phyloP scores from a whole-genome alignment of 148 eudicot genomes.

The Diospyros kaki region DNA sequence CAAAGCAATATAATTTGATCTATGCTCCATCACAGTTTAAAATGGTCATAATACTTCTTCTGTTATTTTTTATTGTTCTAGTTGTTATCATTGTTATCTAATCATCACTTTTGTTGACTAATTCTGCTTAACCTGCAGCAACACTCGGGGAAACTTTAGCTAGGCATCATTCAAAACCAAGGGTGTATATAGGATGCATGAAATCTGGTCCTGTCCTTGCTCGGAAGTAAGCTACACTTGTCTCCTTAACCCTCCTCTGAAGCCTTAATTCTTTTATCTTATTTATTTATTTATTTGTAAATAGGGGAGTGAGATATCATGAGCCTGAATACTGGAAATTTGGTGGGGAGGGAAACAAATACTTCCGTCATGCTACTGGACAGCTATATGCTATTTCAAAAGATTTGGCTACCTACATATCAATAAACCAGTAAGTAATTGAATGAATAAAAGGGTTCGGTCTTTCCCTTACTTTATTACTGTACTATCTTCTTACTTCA shows the following conservation, averaged over 20 bases:
- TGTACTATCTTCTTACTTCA: not conserved
- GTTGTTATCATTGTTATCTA: not conserved
- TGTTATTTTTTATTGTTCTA: not conserved
- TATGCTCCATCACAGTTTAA: not conserved
- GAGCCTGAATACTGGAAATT: constrained; percentile 80
- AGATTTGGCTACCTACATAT: constrained; percentile 56
- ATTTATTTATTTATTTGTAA: constrained; percentile 14
- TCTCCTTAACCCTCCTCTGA: not conserved
- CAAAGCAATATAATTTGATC: not conserved
- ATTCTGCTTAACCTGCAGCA: constrained; percentile 31
- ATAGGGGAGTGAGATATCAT: constrained; percentile 68
- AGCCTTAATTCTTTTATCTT: not conserved
- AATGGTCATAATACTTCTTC: not conserved
- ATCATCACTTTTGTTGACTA: not conserved
- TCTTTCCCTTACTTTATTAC: not conserved
- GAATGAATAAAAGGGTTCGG: not conserved
- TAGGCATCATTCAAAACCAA: constrained; percentile 51
- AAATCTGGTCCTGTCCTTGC: constrained; percentile 85
- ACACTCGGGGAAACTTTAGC: constrained; percentile 62
- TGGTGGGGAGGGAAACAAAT: constrained; percentile 66
- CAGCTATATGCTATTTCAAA: constrained; percentile 66
- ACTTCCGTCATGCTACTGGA: constrained; percentile 73
- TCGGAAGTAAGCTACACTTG: constrained; percentile 42
- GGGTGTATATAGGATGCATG: constrained; percentile 82
- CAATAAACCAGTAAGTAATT: constrained; percentile 49